These are phyloP conservation scores for Pleurotus ostreatus DNA, from an alignment of 768 basidiomycete genomes.

Conservation along the genomic window DNA sequence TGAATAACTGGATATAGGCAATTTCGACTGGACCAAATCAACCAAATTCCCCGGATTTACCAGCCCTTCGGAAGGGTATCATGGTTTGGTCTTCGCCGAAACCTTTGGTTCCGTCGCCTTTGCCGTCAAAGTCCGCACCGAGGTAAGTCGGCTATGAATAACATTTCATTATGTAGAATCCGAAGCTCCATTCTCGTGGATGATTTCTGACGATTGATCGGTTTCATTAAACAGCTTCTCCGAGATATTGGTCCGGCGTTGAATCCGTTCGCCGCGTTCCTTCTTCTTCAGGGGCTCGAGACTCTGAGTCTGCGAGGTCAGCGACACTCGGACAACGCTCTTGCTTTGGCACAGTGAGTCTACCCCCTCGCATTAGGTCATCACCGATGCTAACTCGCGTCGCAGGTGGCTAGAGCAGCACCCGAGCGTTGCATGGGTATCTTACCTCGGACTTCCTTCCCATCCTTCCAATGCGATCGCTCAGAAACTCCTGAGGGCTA, in stretches of 20 bases:
- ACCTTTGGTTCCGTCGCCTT: constrained; percentile 64
- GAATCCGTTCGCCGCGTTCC: constrained; percentile 72
- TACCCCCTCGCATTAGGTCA: background rate
- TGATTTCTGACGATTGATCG: background rate
- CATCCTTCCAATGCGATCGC: constrained; percentile 64
- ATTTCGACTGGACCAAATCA: constrained; percentile 69
- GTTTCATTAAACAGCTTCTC: constrained; percentile 33
- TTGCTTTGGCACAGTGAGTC: constrained; percentile 55
- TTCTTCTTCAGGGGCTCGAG: constrained; percentile 76
- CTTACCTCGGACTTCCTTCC: constrained; percentile 63
- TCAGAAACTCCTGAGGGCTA: constrained; percentile 45
- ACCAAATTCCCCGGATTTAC: constrained; percentile 75
- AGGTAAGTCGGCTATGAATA: constrained; percentile 21
- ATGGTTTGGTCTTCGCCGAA: constrained; percentile 64
- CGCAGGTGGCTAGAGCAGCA: constrained; percentile 57
- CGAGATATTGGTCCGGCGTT: constrained; percentile 64
- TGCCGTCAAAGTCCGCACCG: constrained; percentile 59
- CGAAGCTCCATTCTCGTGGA: constrained; percentile 5
- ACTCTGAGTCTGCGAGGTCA: constrained; percentile 70
- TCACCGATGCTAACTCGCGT: background rate
- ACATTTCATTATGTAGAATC: background rate
- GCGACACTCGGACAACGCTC: constrained; percentile 67
- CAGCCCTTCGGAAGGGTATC: constrained; percentile 70
- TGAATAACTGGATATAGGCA: constrained; percentile 28
- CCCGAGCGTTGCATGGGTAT: constrained; percentile 70